Base-by-base conservation (phyloP, 345 rosid species). In the Salix purpurea region DNA sequence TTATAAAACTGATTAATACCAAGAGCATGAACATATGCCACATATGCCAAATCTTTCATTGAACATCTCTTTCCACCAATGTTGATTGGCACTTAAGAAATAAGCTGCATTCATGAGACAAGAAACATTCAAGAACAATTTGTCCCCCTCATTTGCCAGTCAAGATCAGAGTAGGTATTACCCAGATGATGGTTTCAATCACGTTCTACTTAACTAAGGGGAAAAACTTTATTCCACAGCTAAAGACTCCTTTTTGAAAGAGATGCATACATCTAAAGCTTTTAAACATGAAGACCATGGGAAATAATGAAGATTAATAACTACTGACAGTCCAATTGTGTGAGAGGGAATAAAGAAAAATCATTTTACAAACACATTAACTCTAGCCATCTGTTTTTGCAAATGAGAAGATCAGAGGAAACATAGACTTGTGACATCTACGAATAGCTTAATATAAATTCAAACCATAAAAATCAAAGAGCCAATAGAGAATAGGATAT, bases 1-100 rank as follows among this genome's bases (percentile, higher is more conserved):
- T 94, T 94, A 96, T 74, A 96, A 96, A 96, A 96, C 96, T 85
- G 95, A 89, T 96, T 96, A 92, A 94, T 92, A 96, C 97, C 89
- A 76, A 92, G 94, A 85, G 89, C 92, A 96, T 91, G 97, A 92
- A 96, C 92, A 92, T 30, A 30, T 30, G 93, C 89, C 89, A 93
- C 90, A 86, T 84, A 94, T 84, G 89, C 96, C 92, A 91, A 86
- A 91, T 88, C 96, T 91, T 89, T 90, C 94, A 89, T 84, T 89
- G 92, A 84, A 92, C 87, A 88, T 87, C 94, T 87, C 94, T 90
- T 92, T 92, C 97, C 93, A 92, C 89, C 91, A 90, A 90, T 88
- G 90, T 87, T 88, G 84, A 82, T 87, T 85, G 95, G 87, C 90
- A 90, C 78, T 88, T 86, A 96, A 91, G 89, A 86, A 84, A 91